Conservation (phyloP, 1,284 basidiomycete species). For the Ceratobasidium papillatum region DNA sequence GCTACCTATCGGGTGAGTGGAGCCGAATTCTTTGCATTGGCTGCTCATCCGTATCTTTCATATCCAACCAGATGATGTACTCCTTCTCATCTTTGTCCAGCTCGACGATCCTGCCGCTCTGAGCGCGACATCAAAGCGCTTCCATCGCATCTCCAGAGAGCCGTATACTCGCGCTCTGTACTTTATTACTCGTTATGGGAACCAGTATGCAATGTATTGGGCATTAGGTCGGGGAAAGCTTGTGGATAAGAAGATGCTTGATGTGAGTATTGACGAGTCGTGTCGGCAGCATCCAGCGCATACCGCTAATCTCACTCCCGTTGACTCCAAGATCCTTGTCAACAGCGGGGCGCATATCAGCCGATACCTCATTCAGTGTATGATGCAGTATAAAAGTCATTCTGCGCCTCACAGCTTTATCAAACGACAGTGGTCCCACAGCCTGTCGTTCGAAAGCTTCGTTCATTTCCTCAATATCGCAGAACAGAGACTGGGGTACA, state of each 20-base stretch:
- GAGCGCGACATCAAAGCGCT: conserved; percentile 64
- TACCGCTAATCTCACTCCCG: background rate
- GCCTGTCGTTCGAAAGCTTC: conserved; percentile 66
- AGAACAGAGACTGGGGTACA: conserved; percentile 51
- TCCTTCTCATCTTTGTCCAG: conserved; percentile 75
- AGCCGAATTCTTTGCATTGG: background rate
- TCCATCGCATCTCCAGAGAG: conserved; percentile 70
- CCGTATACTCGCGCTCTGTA: conserved; percentile 77
- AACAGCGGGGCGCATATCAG: conserved; percentile 77
- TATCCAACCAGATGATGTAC: conserved; percentile 66
- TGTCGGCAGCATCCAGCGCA: background rate
- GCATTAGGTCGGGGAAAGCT: conserved; percentile 73
- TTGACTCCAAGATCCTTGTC: conserved; percentile 64
- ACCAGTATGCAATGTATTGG: conserved; percentile 71
- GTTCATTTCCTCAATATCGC: conserved; percentile 68
- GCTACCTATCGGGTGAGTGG: conserved; percentile 32
- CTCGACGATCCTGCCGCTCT: conserved; percentile 69
- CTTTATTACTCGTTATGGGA: conserved; percentile 74
- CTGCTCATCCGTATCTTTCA: background rate
- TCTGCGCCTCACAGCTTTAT: conserved; percentile 70
- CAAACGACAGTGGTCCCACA: conserved; percentile 74
- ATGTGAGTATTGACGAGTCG: conserved; percentile 58
- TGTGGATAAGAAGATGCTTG: conserved; percentile 68
- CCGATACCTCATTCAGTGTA: conserved; percentile 75
- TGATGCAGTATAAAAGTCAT: conserved; percentile 77